Percentiles rank a stretch among this genome's conserved stretches.
phyloP scores from a whole-genome alignment of 495 filamentous ascomycete genomes.

The Lophiotrema nucula region DNA sequence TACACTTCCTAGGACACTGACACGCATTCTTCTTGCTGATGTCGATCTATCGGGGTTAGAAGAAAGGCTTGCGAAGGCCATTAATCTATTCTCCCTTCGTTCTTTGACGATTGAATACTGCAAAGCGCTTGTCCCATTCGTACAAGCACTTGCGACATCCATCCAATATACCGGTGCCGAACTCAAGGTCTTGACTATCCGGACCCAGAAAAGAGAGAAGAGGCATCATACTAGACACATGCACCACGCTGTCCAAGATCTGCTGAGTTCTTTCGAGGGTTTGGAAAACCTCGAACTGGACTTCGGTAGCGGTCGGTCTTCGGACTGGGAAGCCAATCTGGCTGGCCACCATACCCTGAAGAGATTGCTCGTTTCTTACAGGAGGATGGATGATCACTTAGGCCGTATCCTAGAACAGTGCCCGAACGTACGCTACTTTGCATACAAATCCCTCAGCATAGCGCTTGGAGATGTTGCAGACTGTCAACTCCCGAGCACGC shows the following conservation, averaged over 20 bases:
- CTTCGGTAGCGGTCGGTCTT: not conserved
- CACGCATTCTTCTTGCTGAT: constrained; percentile 5
- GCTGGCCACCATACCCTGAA: not conserved
- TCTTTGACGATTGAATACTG: not conserved
- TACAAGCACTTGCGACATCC: not conserved
- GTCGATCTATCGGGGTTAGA: constrained; percentile 1
- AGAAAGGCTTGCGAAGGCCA: not conserved
- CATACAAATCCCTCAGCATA: not conserved
- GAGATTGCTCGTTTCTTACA: not conserved
- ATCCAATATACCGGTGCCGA: not conserved
- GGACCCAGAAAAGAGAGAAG: not conserved
- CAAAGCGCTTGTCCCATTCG: not conserved
- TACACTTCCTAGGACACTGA: constrained; percentile 3
- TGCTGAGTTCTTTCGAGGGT: not conserved
- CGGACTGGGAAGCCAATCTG: not conserved
- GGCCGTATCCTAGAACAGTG: not conserved
- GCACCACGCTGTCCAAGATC: not conserved
- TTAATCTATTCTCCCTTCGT: constrained; percentile 9
- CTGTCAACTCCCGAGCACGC: not conserved
- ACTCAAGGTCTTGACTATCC: not conserved
- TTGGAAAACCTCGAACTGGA: not conserved
- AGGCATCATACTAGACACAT: not conserved
- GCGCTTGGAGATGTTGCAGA: no score
- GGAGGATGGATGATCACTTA: no score
- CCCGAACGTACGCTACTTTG: not conserved